These are phyloP conservation scores for Lagenaria siceraria DNA, from an alignment of 306 rosid species.

Conservation along the genomic window DNA sequence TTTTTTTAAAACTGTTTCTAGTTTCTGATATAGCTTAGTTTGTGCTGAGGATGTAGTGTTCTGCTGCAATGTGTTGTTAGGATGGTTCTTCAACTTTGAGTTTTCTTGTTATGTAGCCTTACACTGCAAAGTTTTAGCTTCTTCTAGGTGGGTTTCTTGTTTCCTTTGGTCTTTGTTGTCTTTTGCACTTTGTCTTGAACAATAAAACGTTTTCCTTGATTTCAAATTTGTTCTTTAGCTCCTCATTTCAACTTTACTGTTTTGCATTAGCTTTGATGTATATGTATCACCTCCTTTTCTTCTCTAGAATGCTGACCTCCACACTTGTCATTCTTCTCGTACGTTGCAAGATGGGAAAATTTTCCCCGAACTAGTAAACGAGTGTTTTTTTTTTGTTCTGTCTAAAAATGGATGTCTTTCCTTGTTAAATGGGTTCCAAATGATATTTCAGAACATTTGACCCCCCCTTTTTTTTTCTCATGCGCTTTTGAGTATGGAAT, in stretches of 20 bases:
- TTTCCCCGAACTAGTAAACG: neutral
- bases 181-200: neutral
- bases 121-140: neutral
- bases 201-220: neutral
- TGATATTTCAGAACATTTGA: neutral
- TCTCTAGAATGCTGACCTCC: neutral
- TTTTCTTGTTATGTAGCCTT: neutral
- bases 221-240: neutral
- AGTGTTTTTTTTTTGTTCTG: neutral
- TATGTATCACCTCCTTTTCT: neutral
- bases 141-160: conserved; percentile 5
- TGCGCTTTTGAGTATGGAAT: neutral
- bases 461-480: neutral
- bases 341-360: neutral
- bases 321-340: neutral
- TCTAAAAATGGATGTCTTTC: neutral
- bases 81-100: neutral
- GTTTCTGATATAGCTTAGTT: neutral
- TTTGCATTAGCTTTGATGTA: neutral
- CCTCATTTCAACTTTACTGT: neutral
- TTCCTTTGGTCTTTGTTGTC: neutral
- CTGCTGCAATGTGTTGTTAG: neutral
- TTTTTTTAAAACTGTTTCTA: neutral
- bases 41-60: neutral
- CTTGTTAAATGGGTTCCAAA: neutral